Base-by-base conservation (phyloP, 2,329 filamentous ascomycete genomes). In the Fusarium nelsonii region DNA sequence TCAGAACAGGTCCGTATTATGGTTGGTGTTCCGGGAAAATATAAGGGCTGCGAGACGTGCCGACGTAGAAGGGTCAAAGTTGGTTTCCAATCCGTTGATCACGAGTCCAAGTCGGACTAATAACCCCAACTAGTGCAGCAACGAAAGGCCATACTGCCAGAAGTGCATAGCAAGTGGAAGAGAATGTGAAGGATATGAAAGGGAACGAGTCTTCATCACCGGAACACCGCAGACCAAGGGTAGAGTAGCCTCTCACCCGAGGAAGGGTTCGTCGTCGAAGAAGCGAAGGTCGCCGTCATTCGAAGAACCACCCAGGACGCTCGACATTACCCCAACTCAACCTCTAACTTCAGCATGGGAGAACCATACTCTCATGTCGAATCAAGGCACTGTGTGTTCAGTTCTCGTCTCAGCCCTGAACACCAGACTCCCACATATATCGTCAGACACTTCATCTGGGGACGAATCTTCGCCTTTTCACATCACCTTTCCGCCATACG, bases 21-120 rank as follows among this genome's bases (percentile, higher is more conserved):
- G 87, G 87, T 89, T 68, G 87, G 87, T 54, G 87, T 90, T 60
- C 83, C 87, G 37, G 87, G 87, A 52, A 89, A 89, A 76, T 90
- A 86, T 75, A 89, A 89, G 76, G 87, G 87, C 37, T 90, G 87
- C 78, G 87, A 88, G 76, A 89, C 87, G 28, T 90, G 88, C 74
- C 81, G 87, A 49, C 79, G 82, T 30, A 80, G 87, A 52, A 83
- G 88, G 75, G 87, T 89, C 64, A 88, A 87, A 75, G 87, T 88
- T 79, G 68, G 82, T 69, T 34, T 44, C 18, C 28, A 16, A 28
- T 26, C 30, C 28, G 23, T 34, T 16, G 26, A 62, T 40, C 28
- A 18, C 11, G 20, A 18, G 20, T 18, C 26, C 18, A 39, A n/a
- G 28, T 14, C 45, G 39, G 44, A 20, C 46, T 70, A 34, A 70